Base-by-base conservation (phyloP, 805 yeast genomes). In the Candida caryicola region DNA sequence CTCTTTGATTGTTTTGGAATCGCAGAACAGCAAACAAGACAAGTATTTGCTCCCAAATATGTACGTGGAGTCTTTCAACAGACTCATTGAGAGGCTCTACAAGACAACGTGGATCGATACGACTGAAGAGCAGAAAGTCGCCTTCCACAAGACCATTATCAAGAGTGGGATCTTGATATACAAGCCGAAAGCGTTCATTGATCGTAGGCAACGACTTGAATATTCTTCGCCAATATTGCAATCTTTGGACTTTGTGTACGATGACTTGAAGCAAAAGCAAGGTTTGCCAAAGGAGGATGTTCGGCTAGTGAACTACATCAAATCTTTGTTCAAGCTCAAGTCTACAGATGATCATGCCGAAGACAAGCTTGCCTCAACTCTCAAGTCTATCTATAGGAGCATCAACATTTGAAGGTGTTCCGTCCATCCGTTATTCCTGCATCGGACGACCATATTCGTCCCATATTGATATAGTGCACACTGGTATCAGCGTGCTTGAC, bases 141-240 rank as follows among this genome's bases (percentile, higher is more conserved):
- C 32, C 4, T 43, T 52, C 36, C 69, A 64, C 40, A 55, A 50
- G 35, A 43, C 47, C 18, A 46, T 64, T 17, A 41, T 64, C 18
- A 51, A 52, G 33, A 40, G 63, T 4, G 62, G 66, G 2, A 55
- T 64, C 13, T 41, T 57, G 31, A 44, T 59, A 41, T 64, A 54
- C 41, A 52, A 44, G 29, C 68, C 70, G 1, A 45, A 45, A 17
- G 37, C 35, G 2, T 45, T 57, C 19, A 31, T 48, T 17, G 57
- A 51, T 29, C 52, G 49, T 9, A 37, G 49, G 2, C 54, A 53
- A 15, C 47, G 47, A 17, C 33, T 46, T 5, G 31, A 33, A 4
- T 52, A 47, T 39, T 39, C 58, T 4, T 31, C 47, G 4, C 32
- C 45, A 5, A 55, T 60, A 17, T 17, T 37, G 17, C 32, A 36